These are phyloP conservation scores for Alternaria angustiovoidea DNA, from an alignment of 2,329 filamentous ascomycete species.

Conservation along the genomic window DNA sequence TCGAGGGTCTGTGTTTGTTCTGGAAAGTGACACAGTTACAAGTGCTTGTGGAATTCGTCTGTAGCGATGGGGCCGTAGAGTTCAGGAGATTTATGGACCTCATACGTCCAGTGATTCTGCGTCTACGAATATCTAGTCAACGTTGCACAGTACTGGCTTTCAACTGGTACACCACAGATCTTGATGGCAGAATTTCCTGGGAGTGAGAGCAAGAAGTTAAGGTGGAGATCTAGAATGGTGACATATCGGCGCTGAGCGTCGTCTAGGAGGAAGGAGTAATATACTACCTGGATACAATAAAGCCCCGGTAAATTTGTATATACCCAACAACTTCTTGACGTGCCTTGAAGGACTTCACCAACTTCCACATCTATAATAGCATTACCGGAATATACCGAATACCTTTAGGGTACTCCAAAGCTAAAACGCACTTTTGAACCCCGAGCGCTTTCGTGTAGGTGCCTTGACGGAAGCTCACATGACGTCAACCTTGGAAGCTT, in stretches of 20 bases:
- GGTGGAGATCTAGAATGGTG: neutral
- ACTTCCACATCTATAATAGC: too few relatives aligned
- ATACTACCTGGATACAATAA: neutral
- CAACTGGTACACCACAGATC: neutral
- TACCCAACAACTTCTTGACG: neutral
- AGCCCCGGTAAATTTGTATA: neutral
- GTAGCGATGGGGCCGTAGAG: neutral
- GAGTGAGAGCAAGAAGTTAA: neutral
- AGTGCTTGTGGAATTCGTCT: neutral
- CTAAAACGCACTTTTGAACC: too few relatives aligned
- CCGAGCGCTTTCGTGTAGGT: too few relatives aligned
- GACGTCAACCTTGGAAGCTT: neutral
- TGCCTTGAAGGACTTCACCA: neutral
- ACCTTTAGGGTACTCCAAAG: neutral
- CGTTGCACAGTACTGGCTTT: neutral
- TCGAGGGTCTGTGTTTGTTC: neutral
- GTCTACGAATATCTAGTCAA: neutral
- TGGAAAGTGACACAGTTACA: neutral
- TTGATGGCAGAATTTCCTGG: neutral
- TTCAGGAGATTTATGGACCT: neutral
- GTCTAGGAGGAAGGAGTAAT: neutral
- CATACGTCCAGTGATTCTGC: neutral
- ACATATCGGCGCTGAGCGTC: neutral
- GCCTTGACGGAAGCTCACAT: too few relatives aligned
- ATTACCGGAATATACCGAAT: neutral